Evolutionary conservation across 2,329 filamentous ascomycete genomes (phyloP).

Genomic region (Pseudocercospora musae): DNA sequence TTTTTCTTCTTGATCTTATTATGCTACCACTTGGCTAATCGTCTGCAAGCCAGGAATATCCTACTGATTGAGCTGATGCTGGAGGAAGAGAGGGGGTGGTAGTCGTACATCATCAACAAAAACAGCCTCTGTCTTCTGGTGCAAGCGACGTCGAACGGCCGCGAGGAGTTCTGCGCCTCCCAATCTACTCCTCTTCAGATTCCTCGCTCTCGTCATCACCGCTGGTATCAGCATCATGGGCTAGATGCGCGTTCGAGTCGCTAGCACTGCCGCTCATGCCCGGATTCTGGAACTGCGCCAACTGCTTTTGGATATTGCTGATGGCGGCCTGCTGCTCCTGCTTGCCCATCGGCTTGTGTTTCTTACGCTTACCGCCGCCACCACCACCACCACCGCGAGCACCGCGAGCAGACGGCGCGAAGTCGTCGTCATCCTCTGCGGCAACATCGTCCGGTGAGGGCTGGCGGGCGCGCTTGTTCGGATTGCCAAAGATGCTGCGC

Average conservation of each 20-base stretch:
- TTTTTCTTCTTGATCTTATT: not conserved
- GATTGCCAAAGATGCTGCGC: slow-evolving; percentile 40
- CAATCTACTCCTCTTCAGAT: slow-evolving; percentile 35
- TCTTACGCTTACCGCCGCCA: slow-evolving; percentile 55
- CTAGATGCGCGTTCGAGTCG: slow-evolving; percentile 20
- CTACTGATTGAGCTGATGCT: not conserved
- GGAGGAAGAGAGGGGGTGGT: not conserved
- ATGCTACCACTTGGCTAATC: not conserved
- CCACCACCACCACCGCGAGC: slow-evolving; percentile 20
- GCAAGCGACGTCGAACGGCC: not conserved
- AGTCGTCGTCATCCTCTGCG: slow-evolving; percentile 46
- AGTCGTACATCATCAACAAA: slow-evolving; percentile 14
- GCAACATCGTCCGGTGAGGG: slow-evolving; percentile 36
- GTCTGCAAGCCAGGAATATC: slow-evolving; percentile 1
- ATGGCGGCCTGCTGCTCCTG: slow-evolving; percentile 67
- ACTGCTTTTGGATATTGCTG: slow-evolving; percentile 58
- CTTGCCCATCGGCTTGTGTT: slow-evolving; percentile 76
- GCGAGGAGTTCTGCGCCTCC: not conserved
- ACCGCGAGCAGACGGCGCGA: slow-evolving; percentile 39
- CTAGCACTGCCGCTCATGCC: slow-evolving; percentile 24
- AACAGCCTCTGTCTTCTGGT: not conserved
- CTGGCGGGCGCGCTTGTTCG: slow-evolving; percentile 26
- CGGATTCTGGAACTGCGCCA: slow-evolving; percentile 39
- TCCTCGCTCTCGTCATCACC: slow-evolving; percentile 37
- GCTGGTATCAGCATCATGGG: slow-evolving; percentile 22